Evolutionary conservation across 140 eudicot genomes (phyloP).

Genomic region (Bidens hawaiensis): DNA sequence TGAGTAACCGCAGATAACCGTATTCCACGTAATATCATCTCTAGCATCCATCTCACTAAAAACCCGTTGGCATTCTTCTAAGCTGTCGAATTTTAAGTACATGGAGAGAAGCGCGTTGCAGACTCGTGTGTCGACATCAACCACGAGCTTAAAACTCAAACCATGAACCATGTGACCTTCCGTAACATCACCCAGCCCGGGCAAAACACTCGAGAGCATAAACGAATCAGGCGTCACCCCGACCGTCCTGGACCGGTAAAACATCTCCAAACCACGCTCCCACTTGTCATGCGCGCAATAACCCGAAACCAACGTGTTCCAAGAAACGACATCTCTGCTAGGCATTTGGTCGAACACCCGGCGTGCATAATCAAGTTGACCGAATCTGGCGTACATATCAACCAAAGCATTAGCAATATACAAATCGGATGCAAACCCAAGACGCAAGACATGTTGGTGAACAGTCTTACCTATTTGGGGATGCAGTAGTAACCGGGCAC

Average conservation of each 20-base stretch:
- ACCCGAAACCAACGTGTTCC: conserved; percentile 78
- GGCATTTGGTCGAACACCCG: conserved; percentile 54
- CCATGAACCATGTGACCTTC: conserved; percentile 65
- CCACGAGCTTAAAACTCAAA: conserved; percentile 48
- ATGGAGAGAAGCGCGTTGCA: conserved; percentile 58
- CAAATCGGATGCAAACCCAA: conserved; percentile 55
- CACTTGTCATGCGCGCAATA: conserved; percentile 65
- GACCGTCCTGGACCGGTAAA: conserved; percentile 24
- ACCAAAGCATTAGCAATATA: conserved; percentile 60
- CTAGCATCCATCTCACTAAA: conserved; percentile 42
- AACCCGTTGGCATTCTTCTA: conserved; percentile 29
- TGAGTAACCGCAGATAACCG: conserved; percentile 45
- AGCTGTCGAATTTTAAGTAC: conserved; percentile 54
- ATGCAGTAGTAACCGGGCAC: conserved; percentile 48
- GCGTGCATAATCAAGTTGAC: conserved; percentile 32
- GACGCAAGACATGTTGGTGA: conserved; percentile 41
- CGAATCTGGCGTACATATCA: conserved; percentile 54
- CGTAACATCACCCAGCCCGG: no score
- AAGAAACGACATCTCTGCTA: conserved; percentile 52
- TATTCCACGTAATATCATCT: conserved; percentile 68
- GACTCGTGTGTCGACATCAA: conserved; percentile 32
- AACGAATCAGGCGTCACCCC: conserved; percentile 42
- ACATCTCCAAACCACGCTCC: conserved; percentile 44
- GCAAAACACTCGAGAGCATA: conserved; percentile 48
- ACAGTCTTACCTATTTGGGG: conserved; percentile 35